Evolutionary conservation across 441 rosid species (phyloP), one percentile per base, ranked within the genome.

Genomic region (Gossypium schwendimanii): DNA sequence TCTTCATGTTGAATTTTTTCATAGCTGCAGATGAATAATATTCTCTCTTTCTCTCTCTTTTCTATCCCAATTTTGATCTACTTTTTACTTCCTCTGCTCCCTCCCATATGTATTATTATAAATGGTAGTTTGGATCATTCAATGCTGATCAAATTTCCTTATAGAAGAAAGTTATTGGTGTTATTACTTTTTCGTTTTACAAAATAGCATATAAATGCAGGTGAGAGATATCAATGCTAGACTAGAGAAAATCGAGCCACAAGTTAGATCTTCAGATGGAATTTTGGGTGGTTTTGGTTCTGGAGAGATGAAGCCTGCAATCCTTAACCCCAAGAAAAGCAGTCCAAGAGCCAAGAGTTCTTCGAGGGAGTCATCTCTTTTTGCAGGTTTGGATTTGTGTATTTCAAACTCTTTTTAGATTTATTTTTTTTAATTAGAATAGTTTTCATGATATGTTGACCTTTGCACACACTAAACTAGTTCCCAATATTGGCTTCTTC

Each of bases 181-280:
- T 67, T 26, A 28, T 26, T 47, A 3, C 24, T 74, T 15, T 74
- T 8, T 68, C 73, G 15, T 62, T 61, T 50, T 74, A 57, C 50
- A n/a, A 59, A 20, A 39, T 11, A 8, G 59, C 63, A 4, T 73
- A 20, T 74, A 50, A 63, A 17, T 81, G 84, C 88, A 96, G 99
- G 81, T 92, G 74, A 93, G 91, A 81, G 97, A 96, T 84, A 96
- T 96, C 74, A 96, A 93, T 84, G 97, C 97, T 64, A 91, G 98
- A 79, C 76, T 93, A 68, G 98, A 91, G 82, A 93, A 81, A 84
- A 91, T 96, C 82, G 91, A 93, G 83, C 99, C 97, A 28, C 89
- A 81, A 72, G 75, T 80, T 70, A 89, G 82, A 36, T 78, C 94
- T 74, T 84, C 91, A 28, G 97, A 93, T 79, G 82, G 87, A 71